Evolutionary conservation across 176 grass and related monocot genomes (phyloP), one percentile per base, ranked within the genome.

Genomic region (Saccharum officinarum): DNA sequence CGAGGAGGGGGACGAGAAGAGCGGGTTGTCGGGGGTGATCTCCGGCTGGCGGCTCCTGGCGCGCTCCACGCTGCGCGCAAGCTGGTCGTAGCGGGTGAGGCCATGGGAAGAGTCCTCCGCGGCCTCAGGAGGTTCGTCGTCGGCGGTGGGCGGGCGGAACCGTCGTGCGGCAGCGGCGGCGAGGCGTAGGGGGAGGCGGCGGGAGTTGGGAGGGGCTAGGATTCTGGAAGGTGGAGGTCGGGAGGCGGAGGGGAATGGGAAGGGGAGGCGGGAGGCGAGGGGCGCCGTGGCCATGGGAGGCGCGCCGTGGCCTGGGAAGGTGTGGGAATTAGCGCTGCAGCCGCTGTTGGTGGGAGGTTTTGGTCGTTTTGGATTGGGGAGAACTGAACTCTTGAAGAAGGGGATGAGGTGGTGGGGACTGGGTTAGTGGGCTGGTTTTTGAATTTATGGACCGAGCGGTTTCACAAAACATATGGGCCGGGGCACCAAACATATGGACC

Each of bases 81-180:
- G 87, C 75, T 93, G 88, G 71, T 92, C 80, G 73, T 85, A 85
- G 45, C 89, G 88, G 73, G 82, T 83, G 89, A 98, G 89, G 1
- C 96, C 91, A 50, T 98, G 93, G 74, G 93, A 94, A 30, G 91
- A 89, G 69, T 98, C 96, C 86, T 98, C 93, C 10, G 96, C 91
- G 36, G 90, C 93, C 84, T 98, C 96, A 3, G 93, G 93, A 3
- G 91, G 96, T 69, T 98, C 91, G 61, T 92, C 89, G 84, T 92
- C 93, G 22, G 90, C 85, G 6, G 93, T 90, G 23, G 75, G 86
- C 41, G 93, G 96, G 15, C 89, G 80, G 88, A 89, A 94, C 55
- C 80, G 82, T 70, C 84, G 84, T 10, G 73, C 49, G 18, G 80
- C 82, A 1, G 66, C 65, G 8, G 83, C 75, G 39, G 85, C 79